These are phyloP conservation scores for Mikania micrantha DNA, from an alignment of 129 eudicot species.

Conservation along the genomic window DNA sequence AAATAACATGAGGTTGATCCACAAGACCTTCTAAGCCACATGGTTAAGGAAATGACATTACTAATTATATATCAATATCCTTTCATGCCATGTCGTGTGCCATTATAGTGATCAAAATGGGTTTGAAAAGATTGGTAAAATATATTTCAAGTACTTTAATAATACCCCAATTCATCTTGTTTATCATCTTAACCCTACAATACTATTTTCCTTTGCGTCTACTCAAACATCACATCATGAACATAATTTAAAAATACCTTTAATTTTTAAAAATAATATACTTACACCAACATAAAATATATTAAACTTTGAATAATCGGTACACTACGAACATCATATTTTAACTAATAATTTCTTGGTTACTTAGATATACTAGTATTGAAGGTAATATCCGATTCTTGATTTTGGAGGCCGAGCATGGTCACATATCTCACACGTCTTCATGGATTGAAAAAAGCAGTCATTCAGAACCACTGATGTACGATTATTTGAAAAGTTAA, in stretches of 20 bases:
- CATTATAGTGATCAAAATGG: constrained; percentile 9
- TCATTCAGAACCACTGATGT: background rate
- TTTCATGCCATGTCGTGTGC: background rate
- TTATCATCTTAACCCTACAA: constrained; percentile 5
- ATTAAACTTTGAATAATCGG: no score
- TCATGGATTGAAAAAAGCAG: background rate
- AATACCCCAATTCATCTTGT: background rate
- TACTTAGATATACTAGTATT: background rate
- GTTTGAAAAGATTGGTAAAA: background rate
- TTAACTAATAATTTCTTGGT: background rate
- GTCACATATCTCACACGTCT: no score
- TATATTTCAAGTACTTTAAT: background rate
- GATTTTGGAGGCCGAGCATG: no score
- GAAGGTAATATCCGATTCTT: background rate
- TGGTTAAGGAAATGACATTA: constrained; percentile 2
- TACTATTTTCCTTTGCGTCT: constrained; percentile 12
- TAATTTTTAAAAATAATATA: background rate
- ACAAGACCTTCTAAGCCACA: constrained; percentile 1
- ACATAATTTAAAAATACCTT: background rate
- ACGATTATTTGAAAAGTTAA: background rate
- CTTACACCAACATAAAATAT: background rate
- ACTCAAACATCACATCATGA: constrained; percentile 13
- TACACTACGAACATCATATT: background rate
- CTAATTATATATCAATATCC: background rate
- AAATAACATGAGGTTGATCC: constrained; percentile 4